Evolutionary conservation across 176 grass and related monocot genomes (phyloP), one percentile per base, ranked within the genome.

Genomic region (Carex parvula): DNA sequence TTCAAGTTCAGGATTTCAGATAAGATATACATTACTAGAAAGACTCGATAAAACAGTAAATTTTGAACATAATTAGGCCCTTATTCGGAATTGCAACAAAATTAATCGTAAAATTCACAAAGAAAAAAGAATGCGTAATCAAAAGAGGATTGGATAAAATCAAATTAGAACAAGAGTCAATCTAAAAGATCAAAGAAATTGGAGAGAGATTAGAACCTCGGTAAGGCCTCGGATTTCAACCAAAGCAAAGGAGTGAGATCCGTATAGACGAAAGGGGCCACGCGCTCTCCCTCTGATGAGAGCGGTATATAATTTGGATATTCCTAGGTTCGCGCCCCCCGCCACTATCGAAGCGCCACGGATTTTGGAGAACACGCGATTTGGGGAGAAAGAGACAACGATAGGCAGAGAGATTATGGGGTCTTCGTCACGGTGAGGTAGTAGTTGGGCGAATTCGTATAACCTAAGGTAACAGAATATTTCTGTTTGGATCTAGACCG

Each of bases 241-340:
- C 72, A 77, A 32, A 56, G 6, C 33, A 37, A 63, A 35, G 13
- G 13, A 17, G 5, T 2, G 14, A 22, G 32, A 67, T 37, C 14
- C 30, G 64, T 16, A 35, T 30, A 20, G 70, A 74, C 1, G 42
- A 14, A 74, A 53, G 12, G 20, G 70, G 44, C 20, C 4, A 11
- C 44, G 20, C 42, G 22, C n/a, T 52, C 20, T 46, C n/a, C 70
- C 16, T 13, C 42, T 29, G 29, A 35, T 33, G 32, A 13, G 4
- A 4, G 24, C n/a, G 70, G 70, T 48, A 26, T 74, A 52, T 74
- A 74, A 74, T 53, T 5, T n/a, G 60, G 61, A 42, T 20, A 54
- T 12, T 81, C 57, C 79, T 81, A 81, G 79, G 54, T 81, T 81
- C 26, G n/a, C 57, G 79, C 33, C 32, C 79, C 79, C 20, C 29